Evolutionary conservation across 164 flowering plant genomes (phyloP).

Genomic region (grape (Vitis vinifera)): ASM3070453v1 NC_081809.1:4320501-4321000

Average conservation of each 20-base stretch:
- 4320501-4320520: not conserved
- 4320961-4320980: no score
- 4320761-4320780: conserved; percentile 56
- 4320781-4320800: conserved; percentile 29
- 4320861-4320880: conserved; percentile 94
- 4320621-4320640: conserved; percentile 3
- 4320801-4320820: conserved; percentile 43
- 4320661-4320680: conserved; percentile 31
- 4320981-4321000: no score
- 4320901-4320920: not conserved
- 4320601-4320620: conserved; percentile 4
- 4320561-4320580: conserved; percentile 3
- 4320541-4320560: conserved; percentile 9
- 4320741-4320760: conserved; percentile 92
- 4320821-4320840: conserved; percentile 58
- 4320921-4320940: no score
- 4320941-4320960: no score
- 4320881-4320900: conserved; percentile 52
- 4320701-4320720: conserved; percentile 47
- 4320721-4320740: conserved; percentile 86
- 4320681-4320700: conserved; percentile 51
- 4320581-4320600: not conserved
- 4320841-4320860: conserved; percentile 82
- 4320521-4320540: not conserved
- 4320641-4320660: conserved; percentile 19